These are phyloP conservation scores for Lactarius trivialis DNA, from an alignment of 768 basidiomycete genomes.

Conservation along the genomic window DNA sequence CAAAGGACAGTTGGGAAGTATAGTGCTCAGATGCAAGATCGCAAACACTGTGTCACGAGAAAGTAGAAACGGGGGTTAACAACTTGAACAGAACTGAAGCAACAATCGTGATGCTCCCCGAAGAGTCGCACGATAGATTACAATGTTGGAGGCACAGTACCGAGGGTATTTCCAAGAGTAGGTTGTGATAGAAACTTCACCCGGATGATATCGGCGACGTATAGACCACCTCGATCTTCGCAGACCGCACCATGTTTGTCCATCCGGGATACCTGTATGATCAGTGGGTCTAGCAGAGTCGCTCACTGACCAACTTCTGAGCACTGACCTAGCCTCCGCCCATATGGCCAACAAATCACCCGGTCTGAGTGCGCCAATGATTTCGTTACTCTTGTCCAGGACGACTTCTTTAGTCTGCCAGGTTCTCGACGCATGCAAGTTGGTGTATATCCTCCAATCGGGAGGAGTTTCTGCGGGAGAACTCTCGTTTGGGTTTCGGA, in stretches of 20 bases:
- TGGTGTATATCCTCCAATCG: background rate
- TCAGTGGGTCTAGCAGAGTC: background rate
- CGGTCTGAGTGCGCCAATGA: background rate
- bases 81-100: background rate
- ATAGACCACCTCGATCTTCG: conserved; percentile 3
- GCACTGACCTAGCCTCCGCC: background rate
- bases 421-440: background rate
- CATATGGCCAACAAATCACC: background rate
- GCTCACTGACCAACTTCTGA: background rate
- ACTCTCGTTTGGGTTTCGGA: background rate
- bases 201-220: background rate
- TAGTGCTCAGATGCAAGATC: background rate
- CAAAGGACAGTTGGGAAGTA: too few species aligned
- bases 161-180: background rate
- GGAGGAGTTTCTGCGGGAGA: background rate
- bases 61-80: background rate
- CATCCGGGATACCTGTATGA: background rate
- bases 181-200: background rate
- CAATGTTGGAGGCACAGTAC: background rate
- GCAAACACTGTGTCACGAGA: background rate
- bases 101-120: background rate
- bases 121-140: background rate
- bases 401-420: background rate
- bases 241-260: background rate
- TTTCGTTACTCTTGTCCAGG: background rate